Evolutionary conservation across 2,329 filamentous ascomycete species (phyloP).

Genomic region (Myriosclerotinia duriaeana): DNA sequence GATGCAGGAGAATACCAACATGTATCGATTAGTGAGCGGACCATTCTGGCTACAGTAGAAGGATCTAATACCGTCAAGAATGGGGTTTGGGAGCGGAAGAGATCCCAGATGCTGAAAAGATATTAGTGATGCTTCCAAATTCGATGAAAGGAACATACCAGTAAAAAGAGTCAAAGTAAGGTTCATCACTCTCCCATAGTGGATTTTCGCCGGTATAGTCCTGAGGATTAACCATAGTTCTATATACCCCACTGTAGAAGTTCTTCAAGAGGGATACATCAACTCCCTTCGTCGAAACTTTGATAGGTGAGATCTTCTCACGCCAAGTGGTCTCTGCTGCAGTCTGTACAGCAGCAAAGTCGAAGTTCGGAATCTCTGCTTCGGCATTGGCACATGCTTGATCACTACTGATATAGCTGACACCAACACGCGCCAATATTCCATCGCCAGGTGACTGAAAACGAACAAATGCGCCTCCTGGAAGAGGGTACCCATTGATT

Average conservation of each 20-base stretch:
- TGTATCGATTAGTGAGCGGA: slow-evolving; percentile 70
- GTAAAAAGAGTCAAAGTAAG: slow-evolving; percentile 76
- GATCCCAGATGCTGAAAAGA: slow-evolving; percentile 61
- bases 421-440: slow-evolving; percentile 63
- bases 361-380: slow-evolving; percentile 64
- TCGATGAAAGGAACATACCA: slow-evolving; percentile 28
- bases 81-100: slow-evolving; percentile 66
- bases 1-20: slow-evolving; percentile 47
- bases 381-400: slow-evolving; percentile 69
- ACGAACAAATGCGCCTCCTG: slow-evolving; percentile 61
- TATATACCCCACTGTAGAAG: slow-evolving; percentile 70
- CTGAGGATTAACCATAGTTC: slow-evolving; percentile 68
- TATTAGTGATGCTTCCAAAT: background rate
- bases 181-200: slow-evolving; percentile 62
- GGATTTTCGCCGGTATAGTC: slow-evolving; percentile 75
- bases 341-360: slow-evolving; percentile 56
- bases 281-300: slow-evolving; percentile 52
- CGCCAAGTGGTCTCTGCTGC: slow-evolving; percentile 59
- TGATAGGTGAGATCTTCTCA: slow-evolving; percentile 59
- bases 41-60: slow-evolving; percentile 59
- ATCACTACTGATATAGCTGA: slow-evolving; percentile 66
- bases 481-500: slow-evolving; percentile 55
- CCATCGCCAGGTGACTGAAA: slow-evolving; percentile 53
- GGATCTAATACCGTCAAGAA: slow-evolving; percentile 71
- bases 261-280: slow-evolving; percentile 55